Evolutionary conservation across 768 basidiomycete genomes (phyloP), one percentile per base, ranked within the genome.

Genomic region (Auriscalpium orientale): DNA sequence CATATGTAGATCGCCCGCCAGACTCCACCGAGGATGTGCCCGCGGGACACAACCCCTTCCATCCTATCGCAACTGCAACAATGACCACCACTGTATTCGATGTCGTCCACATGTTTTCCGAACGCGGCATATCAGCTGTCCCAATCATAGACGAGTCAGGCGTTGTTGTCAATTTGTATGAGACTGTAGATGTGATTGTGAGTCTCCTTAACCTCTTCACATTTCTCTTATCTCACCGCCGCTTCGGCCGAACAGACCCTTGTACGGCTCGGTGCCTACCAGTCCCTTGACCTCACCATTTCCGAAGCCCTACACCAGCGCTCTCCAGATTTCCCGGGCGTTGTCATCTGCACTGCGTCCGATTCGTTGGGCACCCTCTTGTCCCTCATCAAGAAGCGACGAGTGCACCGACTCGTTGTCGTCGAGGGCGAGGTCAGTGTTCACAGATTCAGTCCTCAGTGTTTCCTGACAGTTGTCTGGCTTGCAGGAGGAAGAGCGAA

Each of bases 131-230:
- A 62, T 94, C 91, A 9, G 95, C 95, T 6, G 95, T 99, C 6
- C 97, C 97, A 8, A 98, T 99, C 67, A 79, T 98, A 34, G 91
- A 99, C 64, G 83, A 89, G 56, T 81, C 92, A 8, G 95, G 95
- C 9, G 80, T 94, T 53, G 97, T 99, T 44, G 80, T 98, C 61
- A 95, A 99, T 67, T 72, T 99, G 49, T 99, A 98, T 68, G 97
- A 99, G 72, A 98, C 97, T 6, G 97, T 99, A 21, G 97, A 99
- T 75, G 95, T 99, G 50, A 95, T 98, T 58, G 95, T 97, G 70
- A 65, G 87, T 78, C 58, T 70, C 52, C 53, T 57, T 57, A 45
- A 12, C 22, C 28, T 8, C n/a, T 35, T 13, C 33, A 13, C 45
- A 22, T 6, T 16, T 33, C 16, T 13, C n/a, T n/a, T 13, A 43